Conservation (phyloP, 306 rosid species). For the Quercus aquifolioides region DNA sequence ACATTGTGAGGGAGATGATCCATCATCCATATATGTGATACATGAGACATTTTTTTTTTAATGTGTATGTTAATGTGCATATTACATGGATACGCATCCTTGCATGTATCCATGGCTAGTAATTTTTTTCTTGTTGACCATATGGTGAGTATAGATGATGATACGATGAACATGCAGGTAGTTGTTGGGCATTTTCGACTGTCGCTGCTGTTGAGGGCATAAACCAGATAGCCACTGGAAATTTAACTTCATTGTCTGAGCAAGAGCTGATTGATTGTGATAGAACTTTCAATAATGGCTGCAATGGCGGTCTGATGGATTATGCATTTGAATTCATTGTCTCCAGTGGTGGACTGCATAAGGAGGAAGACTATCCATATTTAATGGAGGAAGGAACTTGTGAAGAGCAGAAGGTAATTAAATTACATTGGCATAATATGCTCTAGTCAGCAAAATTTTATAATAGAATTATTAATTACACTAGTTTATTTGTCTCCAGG, state of each 20-base stretch:
- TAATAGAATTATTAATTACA: not conserved
- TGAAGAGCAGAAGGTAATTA: conserved; percentile 62
- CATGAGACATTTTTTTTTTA: no score
- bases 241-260: conserved; percentile 60
- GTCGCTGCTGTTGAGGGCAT: conserved; percentile 74
- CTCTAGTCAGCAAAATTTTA: not conserved
- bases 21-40: no score
- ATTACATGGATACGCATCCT: no score
- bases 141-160: not conserved
- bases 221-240: conserved; percentile 60
- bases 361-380: conserved; percentile 77
- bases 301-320: conserved; percentile 84
- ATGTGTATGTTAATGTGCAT: no score
- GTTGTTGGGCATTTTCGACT: conserved; percentile 80
- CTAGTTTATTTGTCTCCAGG: conserved; percentile 36
- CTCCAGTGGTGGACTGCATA: conserved; percentile 56
- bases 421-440: not conserved
- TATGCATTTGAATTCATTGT: conserved; percentile 58
- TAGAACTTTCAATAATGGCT: conserved; percentile 57
- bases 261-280: conserved; percentile 78
- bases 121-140: no score
- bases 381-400: conserved; percentile 90
- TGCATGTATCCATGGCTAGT: no score
- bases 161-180: conserved; percentile 37
- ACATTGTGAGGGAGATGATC: no score